Evolutionary conservation across 768 basidiomycete genomes (phyloP).

Genomic region (Pleurotus djamor): DNA sequence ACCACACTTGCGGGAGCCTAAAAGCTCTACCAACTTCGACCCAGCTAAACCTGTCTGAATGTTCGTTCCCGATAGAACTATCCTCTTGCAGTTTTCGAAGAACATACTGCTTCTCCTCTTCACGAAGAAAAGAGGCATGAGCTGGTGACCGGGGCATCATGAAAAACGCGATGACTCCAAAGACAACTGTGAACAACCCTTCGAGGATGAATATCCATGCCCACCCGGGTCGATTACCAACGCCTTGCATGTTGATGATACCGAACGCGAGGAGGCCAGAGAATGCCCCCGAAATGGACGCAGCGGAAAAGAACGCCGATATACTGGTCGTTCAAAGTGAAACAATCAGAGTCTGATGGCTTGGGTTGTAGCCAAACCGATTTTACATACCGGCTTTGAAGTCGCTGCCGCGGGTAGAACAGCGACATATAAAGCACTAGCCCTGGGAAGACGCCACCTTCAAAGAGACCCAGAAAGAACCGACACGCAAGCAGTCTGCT

Average conservation of each 20-base stretch:
- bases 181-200: constrained; percentile 60
- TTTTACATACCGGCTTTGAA: constrained; percentile 35
- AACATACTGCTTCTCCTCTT: constrained; percentile 48
- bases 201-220: constrained; percentile 70
- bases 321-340: constrained; percentile 17
- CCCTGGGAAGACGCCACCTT: constrained; percentile 56
- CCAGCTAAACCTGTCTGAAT: constrained; percentile 52
- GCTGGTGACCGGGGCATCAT: constrained; percentile 43
- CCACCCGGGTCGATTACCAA: constrained; percentile 66
- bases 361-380: not conserved
- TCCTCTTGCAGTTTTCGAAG: constrained; percentile 36
- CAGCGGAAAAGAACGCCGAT: constrained; percentile 46
- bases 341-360: not conserved
- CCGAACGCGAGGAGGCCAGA: constrained; percentile 68
- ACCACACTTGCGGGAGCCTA: constrained; percentile 51
- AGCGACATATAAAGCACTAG: constrained; percentile 56
- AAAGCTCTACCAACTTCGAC: constrained; percentile 46
- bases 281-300: constrained; percentile 64
- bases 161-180: constrained; percentile 50
- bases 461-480: constrained; percentile 52
- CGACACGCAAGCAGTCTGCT: constrained; percentile 42
- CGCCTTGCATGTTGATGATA: constrained; percentile 62
- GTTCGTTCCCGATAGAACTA: constrained; percentile 21
- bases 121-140: constrained; percentile 47
- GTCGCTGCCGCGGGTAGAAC: constrained; percentile 48